Evolutionary conservation across 371 early-diverging fungal genomes (phyloP).

Genomic region (Blakeslea trispora): DNA sequence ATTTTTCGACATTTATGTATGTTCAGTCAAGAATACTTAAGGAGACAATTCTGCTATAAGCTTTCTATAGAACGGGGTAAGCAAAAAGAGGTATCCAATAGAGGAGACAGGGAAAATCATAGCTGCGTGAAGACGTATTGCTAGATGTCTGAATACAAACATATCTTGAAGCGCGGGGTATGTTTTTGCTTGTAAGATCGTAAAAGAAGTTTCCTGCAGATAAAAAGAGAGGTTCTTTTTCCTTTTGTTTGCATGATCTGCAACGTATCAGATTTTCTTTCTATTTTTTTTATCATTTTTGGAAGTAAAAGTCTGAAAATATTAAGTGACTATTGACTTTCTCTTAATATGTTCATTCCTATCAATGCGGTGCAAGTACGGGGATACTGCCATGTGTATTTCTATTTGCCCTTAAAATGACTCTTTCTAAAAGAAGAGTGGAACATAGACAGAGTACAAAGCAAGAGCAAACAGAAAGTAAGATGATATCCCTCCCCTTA

Average conservation of each 20-base stretch:
- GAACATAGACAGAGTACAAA: too few relatives aligned
- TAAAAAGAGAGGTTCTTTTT: conserved; percentile 15
- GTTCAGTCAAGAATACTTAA: neutral
- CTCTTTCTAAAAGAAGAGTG: too few relatives aligned
- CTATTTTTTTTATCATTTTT: too few relatives aligned
- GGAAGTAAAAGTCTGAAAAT: too few relatives aligned
- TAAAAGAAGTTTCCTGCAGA: conserved; percentile 32
- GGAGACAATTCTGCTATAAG: neutral
- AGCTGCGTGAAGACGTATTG: neutral
- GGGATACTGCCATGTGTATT: too few relatives aligned
- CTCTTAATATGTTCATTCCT: too few relatives aligned
- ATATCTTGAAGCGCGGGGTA: conserved; percentile 4
- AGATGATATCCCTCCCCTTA: too few relatives aligned
- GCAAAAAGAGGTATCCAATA: neutral
- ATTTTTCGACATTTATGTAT: neutral
- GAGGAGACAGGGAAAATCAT: conserved; percentile 3
- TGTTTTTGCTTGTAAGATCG: conserved; percentile 7
- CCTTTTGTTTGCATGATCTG: conserved; percentile 15
- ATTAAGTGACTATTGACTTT: too few relatives aligned
- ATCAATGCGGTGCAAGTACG: too few relatives aligned
- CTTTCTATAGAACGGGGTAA: neutral
- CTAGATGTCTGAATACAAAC: neutral
- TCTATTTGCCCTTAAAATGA: too few relatives aligned
- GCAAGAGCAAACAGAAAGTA: too few relatives aligned
- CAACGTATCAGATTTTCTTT: neutral